phyloP scores from a whole-genome alignment of 2,329 filamentous ascomycete genomes.

The Sporothrix globosa region DNA sequence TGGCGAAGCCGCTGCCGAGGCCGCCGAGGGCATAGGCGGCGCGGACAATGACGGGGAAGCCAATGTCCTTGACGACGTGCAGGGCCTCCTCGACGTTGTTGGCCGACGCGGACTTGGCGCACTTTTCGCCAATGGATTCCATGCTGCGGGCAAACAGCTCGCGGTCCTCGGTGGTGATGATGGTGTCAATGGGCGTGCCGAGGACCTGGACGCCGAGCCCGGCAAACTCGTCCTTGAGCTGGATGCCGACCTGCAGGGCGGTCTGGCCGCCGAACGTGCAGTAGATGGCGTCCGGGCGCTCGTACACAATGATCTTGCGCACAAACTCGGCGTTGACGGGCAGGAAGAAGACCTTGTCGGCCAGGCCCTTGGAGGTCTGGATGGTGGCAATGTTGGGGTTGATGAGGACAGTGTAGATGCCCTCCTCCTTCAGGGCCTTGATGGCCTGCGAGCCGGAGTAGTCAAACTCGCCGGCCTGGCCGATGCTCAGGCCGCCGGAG shows the following conservation, averaged over 20 bases:
- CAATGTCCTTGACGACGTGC: conserved; percentile 84
- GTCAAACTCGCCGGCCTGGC: conserved; percentile 97
- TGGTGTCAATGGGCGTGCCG: conserved; percentile 94
- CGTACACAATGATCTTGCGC: conserved; percentile 93
- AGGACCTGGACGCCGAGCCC: conserved; percentile 88
- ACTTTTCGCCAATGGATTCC: conserved; percentile 98
- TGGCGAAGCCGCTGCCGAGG: conserved; percentile 91
- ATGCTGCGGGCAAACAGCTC: conserved; percentile 97
- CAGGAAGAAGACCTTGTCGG: conserved; percentile 98
- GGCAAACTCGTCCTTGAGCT: conserved; percentile 97
- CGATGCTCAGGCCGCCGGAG: conserved; percentile 93
- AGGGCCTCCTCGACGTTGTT: conserved; percentile 86
- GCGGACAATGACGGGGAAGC: conserved; percentile 95
- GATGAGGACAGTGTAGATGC: conserved; percentile 96
- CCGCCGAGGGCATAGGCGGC: conserved; percentile 95
- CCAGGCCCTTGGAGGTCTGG: conserved; percentile 95
- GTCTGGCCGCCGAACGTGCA: conserved; percentile 98
- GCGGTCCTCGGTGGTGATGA: conserved; percentile 97
- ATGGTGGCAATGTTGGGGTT: conserved; percentile 99
- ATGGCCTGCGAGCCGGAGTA: conserved; percentile 98
- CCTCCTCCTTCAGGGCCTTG: conserved; percentile 96
- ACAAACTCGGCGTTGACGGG: conserved; percentile 97
- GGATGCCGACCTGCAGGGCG: conserved; percentile 92
- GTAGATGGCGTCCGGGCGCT: conserved; percentile 95
- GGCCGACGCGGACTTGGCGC: conserved; percentile 93